Percentiles rank a stretch among this genome's conserved stretches.
Evolutionary conservation across 1,139 yeast species (phyloP).

Genomic region (Magnusiomyces tetraspermus): DNA sequence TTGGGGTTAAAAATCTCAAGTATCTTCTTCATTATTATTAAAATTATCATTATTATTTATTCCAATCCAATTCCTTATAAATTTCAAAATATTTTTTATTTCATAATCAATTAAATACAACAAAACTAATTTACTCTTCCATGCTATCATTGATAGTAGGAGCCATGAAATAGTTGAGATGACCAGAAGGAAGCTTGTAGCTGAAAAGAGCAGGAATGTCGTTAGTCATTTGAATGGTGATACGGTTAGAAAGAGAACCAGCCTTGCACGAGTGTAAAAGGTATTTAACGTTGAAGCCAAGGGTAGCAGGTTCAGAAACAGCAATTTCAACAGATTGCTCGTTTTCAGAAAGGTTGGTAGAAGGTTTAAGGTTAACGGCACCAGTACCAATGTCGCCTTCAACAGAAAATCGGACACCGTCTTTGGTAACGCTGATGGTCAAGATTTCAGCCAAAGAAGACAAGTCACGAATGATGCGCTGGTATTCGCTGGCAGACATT

Average conservation of each 20-base stretch:
- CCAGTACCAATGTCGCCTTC: slow-evolving; percentile 94
- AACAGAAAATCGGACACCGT: slow-evolving; percentile 79
- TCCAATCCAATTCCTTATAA: too few species aligned
- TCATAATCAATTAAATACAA: too few species aligned
- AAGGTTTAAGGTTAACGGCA: slow-evolving; percentile 75
- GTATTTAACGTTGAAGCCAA: slow-evolving; percentile 87
- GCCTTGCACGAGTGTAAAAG: slow-evolving; percentile 88
- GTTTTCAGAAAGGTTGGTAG: slow-evolving; percentile 70
- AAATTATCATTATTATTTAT: too few species aligned
- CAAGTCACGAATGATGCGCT: slow-evolving; percentile 84
- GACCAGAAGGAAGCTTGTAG: slow-evolving; percentile 86
- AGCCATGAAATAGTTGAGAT: slow-evolving; percentile 68
- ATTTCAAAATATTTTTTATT: too few species aligned
- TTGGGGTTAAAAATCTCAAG: too few species aligned
- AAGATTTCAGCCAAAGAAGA: slow-evolving; percentile 79
- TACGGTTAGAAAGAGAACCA: slow-evolving; percentile 62
- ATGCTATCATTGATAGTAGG: slow-evolving; percentile 6
- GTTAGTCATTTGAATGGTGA: slow-evolving; percentile 78
- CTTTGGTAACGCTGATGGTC: slow-evolving; percentile 80
- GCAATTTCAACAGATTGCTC: slow-evolving; percentile 66
- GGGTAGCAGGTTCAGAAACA: slow-evolving; percentile 77
- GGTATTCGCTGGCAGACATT: slow-evolving; percentile 82
- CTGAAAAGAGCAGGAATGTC: slow-evolving; percentile 93
- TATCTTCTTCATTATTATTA: too few species aligned
- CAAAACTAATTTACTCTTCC: slow-evolving; percentile 5